Conservation (phyloP, 768 basidiomycete species). For the Cystobasidium onofrii region DNA sequence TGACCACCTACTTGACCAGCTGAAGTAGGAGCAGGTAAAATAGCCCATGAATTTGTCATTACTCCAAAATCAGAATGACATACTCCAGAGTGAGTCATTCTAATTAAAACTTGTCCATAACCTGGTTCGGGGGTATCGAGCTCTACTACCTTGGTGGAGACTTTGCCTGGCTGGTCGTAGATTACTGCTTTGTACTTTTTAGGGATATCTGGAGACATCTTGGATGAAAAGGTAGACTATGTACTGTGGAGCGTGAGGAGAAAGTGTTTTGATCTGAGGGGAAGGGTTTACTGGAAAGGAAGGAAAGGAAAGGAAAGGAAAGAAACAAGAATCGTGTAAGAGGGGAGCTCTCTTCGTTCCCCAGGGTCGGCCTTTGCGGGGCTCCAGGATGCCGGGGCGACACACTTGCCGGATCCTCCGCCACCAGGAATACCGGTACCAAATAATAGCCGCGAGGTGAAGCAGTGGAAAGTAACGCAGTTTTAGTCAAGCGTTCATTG, state of each 20-base stretch:
- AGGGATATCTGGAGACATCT: slow-evolving; percentile 1
- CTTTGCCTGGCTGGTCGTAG: slow-evolving; percentile 29
- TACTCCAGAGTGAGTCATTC: slow-evolving; percentile 28
- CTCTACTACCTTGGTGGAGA: slow-evolving; percentile 30
- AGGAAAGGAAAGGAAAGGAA: too few relatives aligned
- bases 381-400: too few relatives aligned
- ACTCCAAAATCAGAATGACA: slow-evolving; percentile 32
- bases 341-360: too few relatives aligned
- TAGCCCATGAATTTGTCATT: slow-evolving; percentile 29
- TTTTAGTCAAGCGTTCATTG: too few relatives aligned
- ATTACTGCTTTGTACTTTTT: slow-evolving; percentile 23
- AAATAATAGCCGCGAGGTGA: too few relatives aligned
- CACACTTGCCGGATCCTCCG: too few relatives aligned
- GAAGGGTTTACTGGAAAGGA: neutral
- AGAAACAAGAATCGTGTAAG: too few relatives aligned
- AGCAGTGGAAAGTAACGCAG: too few relatives aligned
- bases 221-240: neutral
- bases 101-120: slow-evolving; percentile 10
- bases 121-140: slow-evolving; percentile 23
- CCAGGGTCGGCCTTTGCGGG: too few relatives aligned
- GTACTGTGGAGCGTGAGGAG: too few relatives aligned
- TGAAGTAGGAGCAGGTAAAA: neutral
- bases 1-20: neutral
- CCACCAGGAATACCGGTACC: too few relatives aligned
- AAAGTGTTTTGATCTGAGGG: too few relatives aligned